Base-by-base conservation (phyloP, 129 eudicot genomes). In the Helichrysum umbraculigerum region DNA sequence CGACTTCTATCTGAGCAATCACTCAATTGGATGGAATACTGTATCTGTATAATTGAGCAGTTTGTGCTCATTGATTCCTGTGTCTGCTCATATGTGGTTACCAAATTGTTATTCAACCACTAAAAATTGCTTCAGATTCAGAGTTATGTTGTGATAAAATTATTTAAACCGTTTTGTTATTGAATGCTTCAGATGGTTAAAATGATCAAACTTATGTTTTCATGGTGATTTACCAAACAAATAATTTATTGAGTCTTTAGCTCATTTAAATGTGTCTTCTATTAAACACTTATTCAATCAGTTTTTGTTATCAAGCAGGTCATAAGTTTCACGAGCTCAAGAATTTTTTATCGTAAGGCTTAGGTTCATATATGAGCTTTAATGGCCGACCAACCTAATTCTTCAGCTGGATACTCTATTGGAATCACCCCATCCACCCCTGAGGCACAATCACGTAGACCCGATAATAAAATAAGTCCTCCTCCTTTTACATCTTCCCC, bases 331-430 rank as follows among this genome's bases (percentile, higher is more conserved):
- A 69, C 58, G 20, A 69, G 34, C n/a, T 69, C 72, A 34, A 39
- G 52, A 41, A n/a, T 10, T 42, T 37, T 68, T 21, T 25, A 11
- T 69, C 22, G 9, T 68, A 19, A 19, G 73, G 73, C 58, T 58
- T 66, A 66, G 52, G 78, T 61, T 79, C 87, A 65, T 72, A 29
- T 79, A 70, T 20, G 78, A 64, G 42, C 67, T 70, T 9, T 71
- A 29, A 90, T 90, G 96, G 89, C 96, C 19, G 88, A 85, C 77
- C 87, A 82, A 8, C 86, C 81, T 32, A 82, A 80, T 57, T 71
- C 78, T 54, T 71, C 89, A 8, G 70, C 85, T n/a, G 87, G 90
- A 65, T 85, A 79, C 85, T 19, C 95, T 19, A 83, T 78, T 47
- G 77, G 82, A 78, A 78, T 81, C 32, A 37, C 65, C 37, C 89